These are phyloP conservation scores for Pseudogymnoascus verrucosus DNA, from an alignment of 2,329 filamentous ascomycete genomes.

Conservation along the genomic window DNA sequence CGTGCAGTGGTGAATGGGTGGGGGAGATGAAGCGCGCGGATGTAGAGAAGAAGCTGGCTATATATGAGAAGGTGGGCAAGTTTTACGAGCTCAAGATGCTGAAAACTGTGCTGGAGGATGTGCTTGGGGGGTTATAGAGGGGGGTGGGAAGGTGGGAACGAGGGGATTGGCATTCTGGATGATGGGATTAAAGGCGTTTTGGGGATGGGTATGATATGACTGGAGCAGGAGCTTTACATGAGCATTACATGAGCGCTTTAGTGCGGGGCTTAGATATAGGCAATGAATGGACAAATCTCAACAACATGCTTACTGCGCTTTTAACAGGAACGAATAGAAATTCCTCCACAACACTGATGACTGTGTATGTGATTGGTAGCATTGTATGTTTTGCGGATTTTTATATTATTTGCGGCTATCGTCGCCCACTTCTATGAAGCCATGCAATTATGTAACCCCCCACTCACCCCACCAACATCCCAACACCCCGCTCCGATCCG, in stretches of 20 bases:
- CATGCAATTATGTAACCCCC: constrained; percentile 6
- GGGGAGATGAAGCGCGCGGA: constrained; percentile 61
- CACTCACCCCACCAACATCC: neutral
- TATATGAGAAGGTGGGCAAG: constrained; percentile 66
- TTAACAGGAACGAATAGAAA: neutral
- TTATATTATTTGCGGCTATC: constrained; percentile 1
- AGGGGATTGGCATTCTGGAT: neutral
- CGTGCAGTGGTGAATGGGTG: constrained; percentile 80
- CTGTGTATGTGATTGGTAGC: neutral
- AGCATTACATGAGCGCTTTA: neutral
- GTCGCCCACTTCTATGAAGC: constrained; percentile 2
- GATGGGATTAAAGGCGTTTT: constrained; percentile 6
- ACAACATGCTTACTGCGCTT: neutral
- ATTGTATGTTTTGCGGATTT: neutral
- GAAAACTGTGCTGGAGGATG: constrained; percentile 60
- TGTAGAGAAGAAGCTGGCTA: constrained; percentile 54
- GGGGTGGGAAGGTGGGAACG: neutral
- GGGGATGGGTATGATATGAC: neutral
- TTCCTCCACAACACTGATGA: neutral
- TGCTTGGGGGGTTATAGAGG: constrained; percentile 41
- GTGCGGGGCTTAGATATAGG: neutral
- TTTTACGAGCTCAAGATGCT: constrained; percentile 81
- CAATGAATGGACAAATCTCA: constrained; percentile 1
- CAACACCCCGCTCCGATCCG: constrained; percentile 6
- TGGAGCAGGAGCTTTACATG: neutral